A percentile compares a stretch with the other conserved stretches of the same genome.
Conservation (phyloP, 2,329 filamentous ascomycete species). For the Stagonosporopsis tanaceti region DNA sequence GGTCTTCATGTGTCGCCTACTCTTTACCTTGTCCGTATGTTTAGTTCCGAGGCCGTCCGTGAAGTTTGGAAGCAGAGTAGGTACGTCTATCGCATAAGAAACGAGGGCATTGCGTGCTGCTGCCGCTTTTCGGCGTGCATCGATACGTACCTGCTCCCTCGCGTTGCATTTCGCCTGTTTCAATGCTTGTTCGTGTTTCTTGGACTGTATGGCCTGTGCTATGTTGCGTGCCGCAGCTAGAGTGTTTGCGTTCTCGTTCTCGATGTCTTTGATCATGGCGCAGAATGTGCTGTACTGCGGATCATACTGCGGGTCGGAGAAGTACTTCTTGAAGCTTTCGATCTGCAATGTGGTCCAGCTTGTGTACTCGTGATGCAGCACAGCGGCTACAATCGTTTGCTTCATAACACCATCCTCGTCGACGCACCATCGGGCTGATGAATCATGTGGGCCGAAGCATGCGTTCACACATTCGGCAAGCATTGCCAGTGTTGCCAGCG, state of each 20-base stretch:
- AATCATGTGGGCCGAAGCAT: background rate
- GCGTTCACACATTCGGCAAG: background rate
- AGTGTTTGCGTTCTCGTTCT: background rate
- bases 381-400: background rate
- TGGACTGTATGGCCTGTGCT: background rate
- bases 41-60: background rate
- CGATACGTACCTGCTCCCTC: background rate
- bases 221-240: background rate
- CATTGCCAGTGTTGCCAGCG: background rate
- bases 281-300: background rate
- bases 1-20: background rate
- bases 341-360: background rate
- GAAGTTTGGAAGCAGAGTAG: background rate
- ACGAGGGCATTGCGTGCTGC: background rate
- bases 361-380: background rate
- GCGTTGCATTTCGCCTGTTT: background rate
- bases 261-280: background rate
- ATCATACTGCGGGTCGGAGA: background rate
- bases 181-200: background rate
- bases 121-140: background rate
- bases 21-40: background rate
- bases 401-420: background rate
- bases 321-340: background rate
- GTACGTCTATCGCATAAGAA: background rate
- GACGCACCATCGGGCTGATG: background rate